Evolutionary conservation across 768 basidiomycete species (phyloP), one percentile per base, ranked within the genome.

Genomic region (Suillus tomentosus): DNA sequence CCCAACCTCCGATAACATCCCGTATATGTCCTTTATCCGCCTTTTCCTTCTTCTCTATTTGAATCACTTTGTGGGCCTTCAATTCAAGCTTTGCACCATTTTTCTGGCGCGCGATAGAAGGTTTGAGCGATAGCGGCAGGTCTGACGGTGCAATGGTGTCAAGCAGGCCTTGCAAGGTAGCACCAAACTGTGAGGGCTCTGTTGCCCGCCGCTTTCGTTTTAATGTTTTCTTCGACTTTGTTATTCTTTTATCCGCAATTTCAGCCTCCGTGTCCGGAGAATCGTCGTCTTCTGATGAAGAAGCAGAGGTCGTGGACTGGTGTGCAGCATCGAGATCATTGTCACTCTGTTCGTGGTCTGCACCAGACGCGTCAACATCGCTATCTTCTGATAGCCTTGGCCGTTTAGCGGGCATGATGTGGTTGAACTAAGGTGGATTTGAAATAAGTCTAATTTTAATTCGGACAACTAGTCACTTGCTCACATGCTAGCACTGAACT

Each of bases 1-100:
- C 95, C 95, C 95, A 97, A 48, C 94, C 94, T 63, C 88, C 92
- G 72, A 91, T 93, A 17, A 87, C 85, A 73, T 90, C 88, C 47
- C 78, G 83, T 67, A 90, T 82, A 63, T 86, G 79, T 14, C 85
- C 85, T 66, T 80, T 86, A 67, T 91, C 90, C 67, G 91, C 90
- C 67, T 82, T 89, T 66, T 88, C 90, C 72, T 87, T 91, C 74
- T 81, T 86, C 70, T 91, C 92, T 31, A 85, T 78, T 60, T 85
- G 87, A 37, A 94, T 82, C 17, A 86, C 82, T 68, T 87, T 91
- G 73, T 85, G 89, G 2, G 91, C 92, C 71, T 84, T 84, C 64
- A 77, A 75, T 72, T 95, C 91, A 48, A 91, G 76, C 72, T 89
- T 94, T 73, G 91, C 87, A 67, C 92, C 89, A 67, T 90, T 91